A percentile compares a stretch with the other conserved stretches of the same genome.
phyloP scores from a whole-genome alignment of 2,329 filamentous ascomycete genomes.

The Stemphylium beticola region DNA sequence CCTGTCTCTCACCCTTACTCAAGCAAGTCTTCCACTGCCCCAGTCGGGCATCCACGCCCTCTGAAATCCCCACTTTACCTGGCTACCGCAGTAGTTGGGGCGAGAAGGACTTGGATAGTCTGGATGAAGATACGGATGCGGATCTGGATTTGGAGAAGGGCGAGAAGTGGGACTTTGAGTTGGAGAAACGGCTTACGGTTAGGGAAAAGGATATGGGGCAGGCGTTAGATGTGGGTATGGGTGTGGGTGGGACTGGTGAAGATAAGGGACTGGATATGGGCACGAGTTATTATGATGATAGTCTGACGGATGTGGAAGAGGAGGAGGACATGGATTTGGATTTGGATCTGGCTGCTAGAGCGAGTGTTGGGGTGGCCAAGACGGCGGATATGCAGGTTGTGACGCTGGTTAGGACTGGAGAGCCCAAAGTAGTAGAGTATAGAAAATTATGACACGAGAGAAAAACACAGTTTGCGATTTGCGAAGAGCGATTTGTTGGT shows the following conservation, averaged over 20 bases:
- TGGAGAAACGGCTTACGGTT: slow-evolving; percentile 8
- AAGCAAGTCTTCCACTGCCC: slow-evolving; percentile 17
- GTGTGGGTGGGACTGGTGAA: neutral
- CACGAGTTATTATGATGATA: slow-evolving; percentile 19
- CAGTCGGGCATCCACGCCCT: slow-evolving; percentile 14
- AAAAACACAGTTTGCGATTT: neutral
- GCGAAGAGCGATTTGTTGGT: neutral
- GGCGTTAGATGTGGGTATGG: neutral
- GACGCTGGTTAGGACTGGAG: neutral
- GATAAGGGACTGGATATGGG: neutral
- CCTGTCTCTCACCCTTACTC: slow-evolving; percentile 33
- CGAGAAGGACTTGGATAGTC: slow-evolving; percentile 1
- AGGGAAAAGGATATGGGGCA: slow-evolving; percentile 8
- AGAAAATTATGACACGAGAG: slow-evolving; percentile 3
- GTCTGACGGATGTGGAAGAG: slow-evolving; percentile 16
- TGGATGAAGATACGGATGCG: neutral
- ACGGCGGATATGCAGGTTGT: slow-evolving; percentile 1
- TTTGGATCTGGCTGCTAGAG: neutral
- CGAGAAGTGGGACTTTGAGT: slow-evolving; percentile 2
- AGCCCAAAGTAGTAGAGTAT: slow-evolving; percentile 8
- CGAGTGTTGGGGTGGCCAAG: slow-evolving; percentile 8
- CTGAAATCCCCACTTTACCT: slow-evolving; percentile 21
- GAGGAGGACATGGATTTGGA: neutral
- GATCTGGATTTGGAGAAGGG: neutral
- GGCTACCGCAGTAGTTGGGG: slow-evolving; percentile 22